These are phyloP conservation scores for Pestalotiopsis sp. DNA, from an alignment of 2,329 filamentous ascomycete species.

Conservation along the genomic window DNA sequence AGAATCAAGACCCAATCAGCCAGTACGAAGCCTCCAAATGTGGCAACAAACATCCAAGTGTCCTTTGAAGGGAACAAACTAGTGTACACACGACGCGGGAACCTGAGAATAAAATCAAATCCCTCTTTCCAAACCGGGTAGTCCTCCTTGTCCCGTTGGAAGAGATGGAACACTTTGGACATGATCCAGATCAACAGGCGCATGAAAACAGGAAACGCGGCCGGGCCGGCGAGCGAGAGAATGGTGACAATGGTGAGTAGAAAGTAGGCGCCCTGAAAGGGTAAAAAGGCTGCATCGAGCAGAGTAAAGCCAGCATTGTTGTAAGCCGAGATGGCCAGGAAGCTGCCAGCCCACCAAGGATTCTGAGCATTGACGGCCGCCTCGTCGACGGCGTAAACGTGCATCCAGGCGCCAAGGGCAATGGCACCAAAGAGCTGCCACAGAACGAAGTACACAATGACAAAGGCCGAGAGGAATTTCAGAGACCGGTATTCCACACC, in stretches of 20 bases:
- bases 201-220: conserved; percentile 66
- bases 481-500: conserved; percentile 68
- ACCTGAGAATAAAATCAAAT: conserved; percentile 55
- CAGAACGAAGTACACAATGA: conserved; percentile 61
- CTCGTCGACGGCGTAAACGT: conserved; percentile 48
- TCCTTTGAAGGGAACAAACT: conserved; percentile 65
- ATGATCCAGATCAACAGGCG: conserved; percentile 60
- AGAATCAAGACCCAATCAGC: conserved; percentile 69
- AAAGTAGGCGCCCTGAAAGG: conserved; percentile 56
- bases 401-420: conserved; percentile 60
- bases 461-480: conserved; percentile 58
- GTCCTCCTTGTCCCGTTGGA: conserved; percentile 33
- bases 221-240: conserved; percentile 67
- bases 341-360: conserved; percentile 70
- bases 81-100: conserved; percentile 62
- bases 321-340: conserved; percentile 69
- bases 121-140: conserved; percentile 49
- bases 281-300: conserved; percentile 66
- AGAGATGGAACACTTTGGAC: conserved; percentile 36
- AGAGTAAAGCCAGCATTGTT: conserved; percentile 74
- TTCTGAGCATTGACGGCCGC: conserved; percentile 59
- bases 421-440: conserved; percentile 48
- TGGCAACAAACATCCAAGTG: conserved; percentile 68
- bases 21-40: conserved; percentile 61
- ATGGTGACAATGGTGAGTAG: conserved; percentile 56